Percentiles rank a stretch among this genome's conserved stretches.
Conservation (phyloP, 176 grass and related monocot genomes). For the Aegilops bicornis region DNA sequence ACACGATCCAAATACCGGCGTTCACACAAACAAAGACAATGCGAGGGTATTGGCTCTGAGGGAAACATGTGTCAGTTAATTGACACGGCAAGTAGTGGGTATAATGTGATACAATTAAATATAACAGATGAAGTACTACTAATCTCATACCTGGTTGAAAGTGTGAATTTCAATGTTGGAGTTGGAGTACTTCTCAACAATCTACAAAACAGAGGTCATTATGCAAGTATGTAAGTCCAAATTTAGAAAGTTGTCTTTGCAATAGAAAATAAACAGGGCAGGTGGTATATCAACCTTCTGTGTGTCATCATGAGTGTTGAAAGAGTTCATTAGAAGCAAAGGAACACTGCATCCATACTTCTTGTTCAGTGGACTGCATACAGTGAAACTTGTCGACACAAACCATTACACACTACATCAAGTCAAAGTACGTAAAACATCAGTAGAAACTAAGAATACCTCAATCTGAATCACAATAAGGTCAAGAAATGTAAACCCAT, state of each 20-base stretch:
- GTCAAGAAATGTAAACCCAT: slow-evolving; percentile 97
- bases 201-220: slow-evolving; percentile 51
- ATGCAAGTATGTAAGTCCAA: slow-evolving; percentile 12
- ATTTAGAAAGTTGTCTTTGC: neutral
- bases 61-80: slow-evolving; percentile 20
- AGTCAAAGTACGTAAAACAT: neutral
- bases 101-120: slow-evolving; percentile 1
- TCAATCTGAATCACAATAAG: slow-evolving; percentile 99
- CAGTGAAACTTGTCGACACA: slow-evolving; percentile 27
- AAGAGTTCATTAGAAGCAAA: slow-evolving; percentile 96
- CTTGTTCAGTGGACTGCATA: slow-evolving; percentile 87
- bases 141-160: slow-evolving; percentile 74
- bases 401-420: neutral
- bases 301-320: slow-evolving; percentile 98
- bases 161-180: slow-evolving; percentile 97
- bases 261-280: neutral
- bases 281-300: slow-evolving; percentile 48
- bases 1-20: no score
- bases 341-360: slow-evolving; percentile 98
- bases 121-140: neutral
- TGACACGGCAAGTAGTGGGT: neutral
- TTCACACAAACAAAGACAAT: slow-evolving; percentile 28
- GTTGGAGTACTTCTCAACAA: slow-evolving; percentile 93
- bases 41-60: slow-evolving; percentile 91
- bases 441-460: slow-evolving; percentile 43